Conservation (phyloP, 257 asterid species). For the Solanum pimpinellifolium region DNA sequence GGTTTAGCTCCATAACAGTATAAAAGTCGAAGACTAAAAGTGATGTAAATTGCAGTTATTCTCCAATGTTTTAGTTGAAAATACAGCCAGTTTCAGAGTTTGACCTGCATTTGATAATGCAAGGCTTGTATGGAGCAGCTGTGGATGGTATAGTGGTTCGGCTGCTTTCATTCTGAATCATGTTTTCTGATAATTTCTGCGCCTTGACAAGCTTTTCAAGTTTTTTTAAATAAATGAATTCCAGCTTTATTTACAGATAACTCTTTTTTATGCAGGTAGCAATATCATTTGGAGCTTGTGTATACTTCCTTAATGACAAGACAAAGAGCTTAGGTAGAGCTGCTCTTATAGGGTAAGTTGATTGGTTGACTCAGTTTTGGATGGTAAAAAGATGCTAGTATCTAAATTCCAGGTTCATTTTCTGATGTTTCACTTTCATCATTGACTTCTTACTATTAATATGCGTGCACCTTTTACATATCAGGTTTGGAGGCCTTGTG, state of each 20-base stretch:
- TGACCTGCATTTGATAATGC: neutral
- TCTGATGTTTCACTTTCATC: neutral
- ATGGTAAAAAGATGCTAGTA: neutral
- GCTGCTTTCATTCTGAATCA: neutral
- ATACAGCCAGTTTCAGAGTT: neutral
- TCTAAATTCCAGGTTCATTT: neutral
- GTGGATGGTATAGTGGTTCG: neutral
- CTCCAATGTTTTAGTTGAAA: neutral
- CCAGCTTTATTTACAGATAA: neutral
- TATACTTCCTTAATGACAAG: slow-evolving; percentile 93
- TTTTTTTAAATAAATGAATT: neutral
- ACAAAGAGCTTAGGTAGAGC: slow-evolving; percentile 79
- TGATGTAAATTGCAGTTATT: neutral
- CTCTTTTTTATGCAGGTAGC: slow-evolving; percentile 52
- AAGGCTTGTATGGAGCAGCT: neutral
- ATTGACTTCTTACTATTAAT: neutral
- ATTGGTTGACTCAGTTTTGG: neutral
- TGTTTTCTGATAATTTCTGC: neutral
- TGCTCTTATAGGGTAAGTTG: slow-evolving; percentile 70
- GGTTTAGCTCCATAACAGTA: neutral
- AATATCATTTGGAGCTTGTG: slow-evolving; percentile 83
- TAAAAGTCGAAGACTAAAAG: neutral
- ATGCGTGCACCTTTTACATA: neutral
- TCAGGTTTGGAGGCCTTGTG: slow-evolving; percentile 79
- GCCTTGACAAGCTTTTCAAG: neutral